phyloP scores from a whole-genome alignment of 768 basidiomycete genomes.

The Dioszegia aurantiaca region DNA sequence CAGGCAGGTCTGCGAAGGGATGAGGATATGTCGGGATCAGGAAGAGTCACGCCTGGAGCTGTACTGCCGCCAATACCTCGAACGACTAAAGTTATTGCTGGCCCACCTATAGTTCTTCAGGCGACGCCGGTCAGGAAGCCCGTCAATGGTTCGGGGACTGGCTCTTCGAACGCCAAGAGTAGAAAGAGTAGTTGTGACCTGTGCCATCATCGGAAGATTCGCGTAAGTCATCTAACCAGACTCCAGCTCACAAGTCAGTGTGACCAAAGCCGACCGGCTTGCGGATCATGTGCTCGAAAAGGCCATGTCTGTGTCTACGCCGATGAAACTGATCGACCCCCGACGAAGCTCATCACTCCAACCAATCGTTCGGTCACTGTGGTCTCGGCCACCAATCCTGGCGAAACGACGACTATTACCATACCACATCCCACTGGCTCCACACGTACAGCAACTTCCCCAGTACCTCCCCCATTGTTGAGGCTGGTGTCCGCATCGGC shows the following conservation, averaged over 20 bases:
- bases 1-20: not conserved
- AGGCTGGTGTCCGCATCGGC: not conserved
- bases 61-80: conserved; percentile 7
- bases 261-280: conserved; percentile 25
- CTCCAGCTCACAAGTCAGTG: conserved; percentile 22
- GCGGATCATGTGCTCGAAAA: conserved; percentile 25
- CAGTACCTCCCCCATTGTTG: no score
- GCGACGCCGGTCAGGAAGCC: conserved; percentile 2
- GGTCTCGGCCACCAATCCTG: conserved; percentile 6
- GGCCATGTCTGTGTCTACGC: conserved; percentile 23
- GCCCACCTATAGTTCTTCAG: not conserved
- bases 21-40: not conserved
- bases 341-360: conserved; percentile 1
- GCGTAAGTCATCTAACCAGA: conserved; percentile 19
- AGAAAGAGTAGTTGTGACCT: conserved; percentile 41
- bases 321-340: conserved; percentile 19
- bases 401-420: not conserved
- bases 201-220: conserved; percentile 42
- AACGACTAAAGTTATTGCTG: conserved; percentile 5
- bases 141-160: not conserved
- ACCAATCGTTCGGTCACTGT: conserved; percentile 3
- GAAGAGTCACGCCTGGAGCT: not conserved
- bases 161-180: conserved; percentile 19
- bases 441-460: not conserved
- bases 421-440: not conserved